Evolutionary conservation across 345 rosid genomes (phyloP), one percentile per base, ranked within the genome.

Genomic region (Erucastrum elatum): DNA sequence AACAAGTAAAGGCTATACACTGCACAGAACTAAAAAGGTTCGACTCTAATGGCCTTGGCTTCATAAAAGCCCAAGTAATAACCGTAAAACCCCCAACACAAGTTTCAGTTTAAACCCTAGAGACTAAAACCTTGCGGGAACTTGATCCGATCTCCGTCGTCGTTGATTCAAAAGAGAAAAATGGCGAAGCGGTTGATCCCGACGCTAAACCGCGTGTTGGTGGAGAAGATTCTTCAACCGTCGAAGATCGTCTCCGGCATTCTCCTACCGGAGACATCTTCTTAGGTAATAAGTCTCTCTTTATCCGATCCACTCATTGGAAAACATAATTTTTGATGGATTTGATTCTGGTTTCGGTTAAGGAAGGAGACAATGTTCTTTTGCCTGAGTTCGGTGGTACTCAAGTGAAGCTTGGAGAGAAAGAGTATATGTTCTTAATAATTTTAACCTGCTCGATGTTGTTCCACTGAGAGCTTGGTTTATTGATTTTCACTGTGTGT

Each of bases 141-240:
- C 74, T 39, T 68, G 8, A 35, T 64, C 21, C 65, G 15, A 55
- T 35, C 70, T 37, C 49, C 63, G 29, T 62, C 75, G 49, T 68
- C 37, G 39, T 46, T 27, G 27, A 71, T 9, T 56, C 53, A 60
- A 31, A 11, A 53, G 60, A 63, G 21, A 64, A 59, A 41, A 70
- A 93, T 93, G 98, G 92, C 97, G 30, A 93, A 79, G 86, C 94
- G 97, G 30, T 81, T 93, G 84, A 81, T 93, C 68, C 98, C 94
- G 12, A 72, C 92, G 1, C 82, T 91, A 25, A 91, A 87, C 51
- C 91, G 98, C 51, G 82, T 91, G 15, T 73, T 93, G 82, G 85
- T 91, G 21, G 97, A 93, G 85, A 93, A 91, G 82, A 83, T 88
- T 41, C 30, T 82, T 35, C 90, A 90, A 80, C 97, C 94, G 3